These are phyloP conservation scores for Pichia occidentalis DNA, from an alignment of 805 yeast species.

Conservation along the genomic window DNA sequence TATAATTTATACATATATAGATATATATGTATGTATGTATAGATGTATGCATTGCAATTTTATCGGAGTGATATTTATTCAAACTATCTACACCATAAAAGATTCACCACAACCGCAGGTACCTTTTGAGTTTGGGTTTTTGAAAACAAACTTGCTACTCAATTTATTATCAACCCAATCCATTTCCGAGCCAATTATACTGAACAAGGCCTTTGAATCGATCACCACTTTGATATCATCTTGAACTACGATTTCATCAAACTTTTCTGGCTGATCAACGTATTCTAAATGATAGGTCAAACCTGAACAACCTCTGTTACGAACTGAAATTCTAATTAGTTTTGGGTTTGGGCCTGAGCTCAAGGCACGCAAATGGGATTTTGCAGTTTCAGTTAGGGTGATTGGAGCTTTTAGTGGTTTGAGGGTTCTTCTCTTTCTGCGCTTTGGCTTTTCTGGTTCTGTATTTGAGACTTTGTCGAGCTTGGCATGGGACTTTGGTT, in stretches of 20 bases:
- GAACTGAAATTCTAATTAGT: constrained; percentile 87
- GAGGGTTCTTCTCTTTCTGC: constrained; percentile 50
- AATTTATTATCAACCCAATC: constrained; percentile 96
- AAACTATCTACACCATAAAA: constrained; percentile 70
- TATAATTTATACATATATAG: not conserved
- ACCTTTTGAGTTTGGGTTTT: constrained; percentile 94
- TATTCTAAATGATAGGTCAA: constrained; percentile 86
- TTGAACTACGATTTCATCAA: constrained; percentile 88
- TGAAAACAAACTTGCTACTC: constrained; percentile 82
- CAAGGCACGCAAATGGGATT: constrained; percentile 59
- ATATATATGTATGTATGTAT: not conserved
- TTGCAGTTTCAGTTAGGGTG: constrained; percentile 69
- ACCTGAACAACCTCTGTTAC: constrained; percentile 95
- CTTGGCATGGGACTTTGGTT: constrained; percentile 6
- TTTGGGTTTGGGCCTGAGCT: constrained; percentile 81
- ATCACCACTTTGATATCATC: constrained; percentile 89
- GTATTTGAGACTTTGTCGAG: constrained; percentile 3
- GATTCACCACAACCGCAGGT: constrained; percentile 99
- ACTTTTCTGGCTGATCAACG: constrained; percentile 85
- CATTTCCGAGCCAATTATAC: constrained; percentile 96
- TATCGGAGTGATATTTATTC: not conserved
- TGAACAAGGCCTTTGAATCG: constrained; percentile 92
- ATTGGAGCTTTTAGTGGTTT: constrained; percentile 89
- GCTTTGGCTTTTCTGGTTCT: constrained; percentile 8
- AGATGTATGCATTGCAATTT: not conserved